Conservation (phyloP, 345 rosid species). For the Syzygium oleosum region DNA sequence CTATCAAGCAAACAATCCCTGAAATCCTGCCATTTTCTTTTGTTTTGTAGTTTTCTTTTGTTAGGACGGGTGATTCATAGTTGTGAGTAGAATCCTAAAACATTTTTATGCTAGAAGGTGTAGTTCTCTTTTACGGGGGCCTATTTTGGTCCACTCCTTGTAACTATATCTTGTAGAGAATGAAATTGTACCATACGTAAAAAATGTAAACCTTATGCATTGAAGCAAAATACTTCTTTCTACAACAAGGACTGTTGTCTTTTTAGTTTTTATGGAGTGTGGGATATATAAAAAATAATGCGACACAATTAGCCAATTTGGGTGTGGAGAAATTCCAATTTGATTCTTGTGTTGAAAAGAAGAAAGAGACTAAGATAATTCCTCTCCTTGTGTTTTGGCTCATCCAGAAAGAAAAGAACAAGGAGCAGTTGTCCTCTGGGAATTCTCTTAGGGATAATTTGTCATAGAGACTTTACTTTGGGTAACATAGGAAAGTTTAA, state of each 20-base stretch:
- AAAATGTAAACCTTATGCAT: neutral
- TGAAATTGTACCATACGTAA: neutral
- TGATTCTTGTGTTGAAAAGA: neutral
- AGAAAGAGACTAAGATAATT: neutral
- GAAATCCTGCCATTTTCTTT: neutral
- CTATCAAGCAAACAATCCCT: neutral
- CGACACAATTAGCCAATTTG: neutral
- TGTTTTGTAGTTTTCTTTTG: neutral
- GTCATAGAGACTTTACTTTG: neutral
- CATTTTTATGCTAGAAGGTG: neutral
- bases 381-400: neutral
- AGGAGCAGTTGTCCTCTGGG: neutral
- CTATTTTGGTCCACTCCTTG: neutral
- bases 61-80: neutral
- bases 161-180: neutral
- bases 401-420: neutral
- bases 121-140: neutral
- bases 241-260: neutral
- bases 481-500: neutral
- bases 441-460: neutral
- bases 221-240: neutral
- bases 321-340: neutral
- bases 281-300: neutral
- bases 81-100: neutral
- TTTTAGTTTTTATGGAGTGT: neutral